Percentiles rank a stretch among this genome's conserved stretches.
These are phyloP conservation scores for Cnidoscolus chayamansa DNA, from an alignment of 441 rosid species.

Conservation along the genomic window DNA sequence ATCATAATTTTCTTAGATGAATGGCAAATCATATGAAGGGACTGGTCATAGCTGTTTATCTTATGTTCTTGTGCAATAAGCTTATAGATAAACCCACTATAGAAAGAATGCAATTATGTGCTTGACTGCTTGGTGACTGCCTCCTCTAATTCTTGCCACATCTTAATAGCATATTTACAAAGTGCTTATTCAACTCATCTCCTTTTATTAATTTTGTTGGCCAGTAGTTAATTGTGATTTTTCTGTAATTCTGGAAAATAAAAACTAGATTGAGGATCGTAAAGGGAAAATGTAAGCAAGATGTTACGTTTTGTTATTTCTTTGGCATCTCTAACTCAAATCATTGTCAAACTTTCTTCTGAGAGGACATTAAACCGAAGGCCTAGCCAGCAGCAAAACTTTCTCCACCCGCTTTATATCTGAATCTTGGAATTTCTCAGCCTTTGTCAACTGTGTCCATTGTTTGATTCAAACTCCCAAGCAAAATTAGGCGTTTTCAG, in stretches of 20 bases:
- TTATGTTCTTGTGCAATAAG: background rate
- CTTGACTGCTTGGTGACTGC: background rate
- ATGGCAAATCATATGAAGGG: constrained; percentile 1
- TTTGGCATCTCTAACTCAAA: background rate
- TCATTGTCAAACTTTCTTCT: background rate
- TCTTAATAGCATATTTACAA: no score
- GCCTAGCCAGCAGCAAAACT: background rate
- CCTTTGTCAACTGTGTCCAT: background rate
- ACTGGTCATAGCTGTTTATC: background rate
- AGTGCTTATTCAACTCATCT: no score
- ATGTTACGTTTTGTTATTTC: background rate
- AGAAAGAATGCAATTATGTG: background rate
- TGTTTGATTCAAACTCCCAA: background rate
- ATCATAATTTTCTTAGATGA: background rate
- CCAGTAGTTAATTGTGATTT: background rate
- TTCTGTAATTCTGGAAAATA: no score
- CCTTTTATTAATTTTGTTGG: background rate
- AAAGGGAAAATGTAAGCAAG: background rate
- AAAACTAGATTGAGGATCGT: background rate
- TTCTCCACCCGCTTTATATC: background rate
- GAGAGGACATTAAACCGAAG: background rate
- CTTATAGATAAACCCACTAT: background rate
- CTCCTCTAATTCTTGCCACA: background rate
- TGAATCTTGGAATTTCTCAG: background rate
- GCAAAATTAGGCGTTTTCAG: background rate